Conservation (phyloP, 768 basidiomycete genomes). For the Crepidotus variabilis region DNA sequence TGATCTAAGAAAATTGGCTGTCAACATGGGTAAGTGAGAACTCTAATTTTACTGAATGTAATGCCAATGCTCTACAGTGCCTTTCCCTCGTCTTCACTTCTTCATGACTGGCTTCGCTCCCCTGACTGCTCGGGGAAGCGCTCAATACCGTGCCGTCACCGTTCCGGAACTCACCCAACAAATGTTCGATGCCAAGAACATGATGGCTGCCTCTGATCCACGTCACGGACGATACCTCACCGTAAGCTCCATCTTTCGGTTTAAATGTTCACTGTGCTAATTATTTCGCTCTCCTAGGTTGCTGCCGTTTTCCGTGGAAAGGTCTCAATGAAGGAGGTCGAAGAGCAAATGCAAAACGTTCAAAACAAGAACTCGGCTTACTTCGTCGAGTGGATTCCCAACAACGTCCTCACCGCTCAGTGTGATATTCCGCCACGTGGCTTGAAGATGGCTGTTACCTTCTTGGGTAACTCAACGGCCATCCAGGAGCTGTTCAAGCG, state of each 20-base stretch:
- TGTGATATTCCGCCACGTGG: conserved; percentile 97
- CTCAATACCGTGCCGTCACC: conserved; percentile 94
- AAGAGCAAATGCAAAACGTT: conserved; percentile 98
- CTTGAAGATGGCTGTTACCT: conserved; percentile 95
- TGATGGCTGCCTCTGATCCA: conserved; percentile 99
- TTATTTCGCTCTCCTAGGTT: conserved; percentile 38
- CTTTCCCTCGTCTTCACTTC: conserved; percentile 99
- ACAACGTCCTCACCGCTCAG: conserved; percentile 97
- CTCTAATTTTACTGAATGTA: neutral
- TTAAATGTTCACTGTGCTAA: neutral
- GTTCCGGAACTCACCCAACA: conserved; percentile 98
- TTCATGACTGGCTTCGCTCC: conserved; percentile 98
- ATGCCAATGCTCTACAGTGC: conserved; percentile 48
- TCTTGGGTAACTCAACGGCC: conserved; percentile 95
- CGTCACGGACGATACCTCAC: conserved; percentile 97
- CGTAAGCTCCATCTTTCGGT: conserved; percentile 34
- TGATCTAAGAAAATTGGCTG: conserved; percentile 95
- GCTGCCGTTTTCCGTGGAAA: conserved; percentile 98
- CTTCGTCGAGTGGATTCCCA: conserved; percentile 99
- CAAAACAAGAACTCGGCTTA: conserved; percentile 97
- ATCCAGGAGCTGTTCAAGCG: conserved; percentile 99
- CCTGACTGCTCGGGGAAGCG: conserved; percentile 89
- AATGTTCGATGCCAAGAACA: conserved; percentile 99
- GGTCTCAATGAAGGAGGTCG: conserved; percentile 99
- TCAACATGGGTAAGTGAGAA: conserved; percentile 88